phyloP scores from a whole-genome alignment of 306 rosid genomes.

The Citrullus colocynthis region DNA sequence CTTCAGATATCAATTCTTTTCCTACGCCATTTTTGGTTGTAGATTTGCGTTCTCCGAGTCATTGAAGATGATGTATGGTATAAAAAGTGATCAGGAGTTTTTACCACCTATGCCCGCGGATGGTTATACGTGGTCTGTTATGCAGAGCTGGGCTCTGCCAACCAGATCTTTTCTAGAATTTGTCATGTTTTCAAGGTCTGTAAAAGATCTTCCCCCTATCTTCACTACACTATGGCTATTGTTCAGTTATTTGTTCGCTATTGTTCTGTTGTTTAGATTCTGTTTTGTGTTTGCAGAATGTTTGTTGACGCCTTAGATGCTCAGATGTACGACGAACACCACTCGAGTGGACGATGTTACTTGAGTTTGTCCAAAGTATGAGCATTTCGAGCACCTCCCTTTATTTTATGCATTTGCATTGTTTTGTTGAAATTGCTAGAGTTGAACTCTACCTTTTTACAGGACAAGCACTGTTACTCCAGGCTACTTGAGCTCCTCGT shows the following conservation, averaged over 20 bases:
- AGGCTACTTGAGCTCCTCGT: slow-evolving; percentile 76
- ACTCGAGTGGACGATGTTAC: slow-evolving; percentile 56
- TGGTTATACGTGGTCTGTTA: slow-evolving; percentile 82
- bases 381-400: background rate
- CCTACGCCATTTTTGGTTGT: background rate
- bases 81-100: slow-evolving; percentile 30
- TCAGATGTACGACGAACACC: slow-evolving; percentile 66
- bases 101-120: slow-evolving; percentile 82
- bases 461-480: slow-evolving; percentile 89
- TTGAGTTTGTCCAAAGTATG: slow-evolving; percentile 68
- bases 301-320: slow-evolving; percentile 80
- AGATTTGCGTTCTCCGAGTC: slow-evolving; percentile 81
- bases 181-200: slow-evolving; percentile 93
- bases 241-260: background rate
- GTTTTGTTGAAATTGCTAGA: background rate
- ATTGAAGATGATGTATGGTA: slow-evolving; percentile 68
- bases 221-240: background rate
- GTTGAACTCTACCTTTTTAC: slow-evolving; percentile 10
- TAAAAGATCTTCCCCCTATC: background rate
- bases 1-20: background rate
- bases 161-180: slow-evolving; percentile 84
- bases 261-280: background rate
- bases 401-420: background rate
- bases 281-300: slow-evolving; percentile 43
- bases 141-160: slow-evolving; percentile 87